These are phyloP conservation scores for Friedmanniomyces simplex DNA, from an alignment of 495 filamentous ascomycete genomes.

Conservation along the genomic window DNA sequence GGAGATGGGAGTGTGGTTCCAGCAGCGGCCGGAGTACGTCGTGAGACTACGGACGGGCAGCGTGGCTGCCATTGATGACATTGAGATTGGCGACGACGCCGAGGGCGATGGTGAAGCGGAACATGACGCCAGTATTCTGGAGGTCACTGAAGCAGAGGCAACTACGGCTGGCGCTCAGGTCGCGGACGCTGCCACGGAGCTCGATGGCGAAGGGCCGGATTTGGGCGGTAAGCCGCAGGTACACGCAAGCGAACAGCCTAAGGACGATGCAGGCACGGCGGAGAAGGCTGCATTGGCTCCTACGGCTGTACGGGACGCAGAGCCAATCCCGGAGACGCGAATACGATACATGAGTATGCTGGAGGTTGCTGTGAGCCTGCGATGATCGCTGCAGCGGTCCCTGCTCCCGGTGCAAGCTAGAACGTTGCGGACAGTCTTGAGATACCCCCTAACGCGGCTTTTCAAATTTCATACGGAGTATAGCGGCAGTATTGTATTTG, in stretches of 20 bases:
- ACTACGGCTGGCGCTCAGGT: neutral
- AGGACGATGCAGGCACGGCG: neutral
- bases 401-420: neutral
- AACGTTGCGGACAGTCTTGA: neutral
- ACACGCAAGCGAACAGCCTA: neutral
- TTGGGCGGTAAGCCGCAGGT: neutral
- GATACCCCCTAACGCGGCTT: too few species aligned
- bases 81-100: conserved; percentile 19
- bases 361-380: conserved; percentile 20
- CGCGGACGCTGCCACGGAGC: neutral
- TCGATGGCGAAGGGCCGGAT: neutral
- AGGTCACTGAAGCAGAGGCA: neutral
- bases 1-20: conserved; percentile 33
- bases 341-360: conserved; percentile 22
- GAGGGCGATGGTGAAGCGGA: conserved; percentile 3
- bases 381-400: conserved; percentile 1
- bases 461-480: too few species aligned
- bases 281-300: neutral
- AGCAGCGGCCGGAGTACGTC: conserved; percentile 25
- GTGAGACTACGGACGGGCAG: conserved; percentile 32
- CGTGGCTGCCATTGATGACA: conserved; percentile 34
- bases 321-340: conserved; percentile 20
- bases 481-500: too few species aligned
- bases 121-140: neutral
- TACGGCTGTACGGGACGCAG: neutral